A percentile compares a stretch with the other conserved stretches of the same genome.
These are phyloP conservation scores for Amaranthus cruentus DNA, from an alignment of 148 eudicot genomes.

Conservation along the genomic window DNA sequence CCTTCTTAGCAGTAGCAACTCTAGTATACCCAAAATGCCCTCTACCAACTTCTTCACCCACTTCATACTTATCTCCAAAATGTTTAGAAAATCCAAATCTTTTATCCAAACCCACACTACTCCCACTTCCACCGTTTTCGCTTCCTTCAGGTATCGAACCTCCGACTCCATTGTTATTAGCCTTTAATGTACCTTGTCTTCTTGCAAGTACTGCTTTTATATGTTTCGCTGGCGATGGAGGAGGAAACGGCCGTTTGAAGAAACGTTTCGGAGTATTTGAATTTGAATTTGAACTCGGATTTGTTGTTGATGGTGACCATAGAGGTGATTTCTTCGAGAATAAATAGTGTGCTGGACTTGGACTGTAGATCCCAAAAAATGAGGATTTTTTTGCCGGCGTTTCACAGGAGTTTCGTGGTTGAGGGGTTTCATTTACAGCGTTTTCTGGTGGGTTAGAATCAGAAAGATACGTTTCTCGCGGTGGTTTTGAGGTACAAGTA, in stretches of 20 bases:
- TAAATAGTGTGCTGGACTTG: constrained; percentile 71
- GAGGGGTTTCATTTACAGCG: background rate
- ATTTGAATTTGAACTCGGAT: constrained; percentile 33
- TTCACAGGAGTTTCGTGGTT: constrained; percentile 16
- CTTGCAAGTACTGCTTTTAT: constrained; percentile 55
- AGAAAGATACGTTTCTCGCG: constrained; percentile 22
- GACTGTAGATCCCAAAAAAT: constrained; percentile 63
- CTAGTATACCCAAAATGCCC: constrained; percentile 98
- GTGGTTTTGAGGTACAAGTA: constrained; percentile 54
- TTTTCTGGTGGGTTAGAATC: background rate
- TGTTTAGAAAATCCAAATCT: constrained; percentile 76
- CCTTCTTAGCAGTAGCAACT: constrained; percentile 65
- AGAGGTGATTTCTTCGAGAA: constrained; percentile 74
- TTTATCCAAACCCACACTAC: constrained; percentile 51
- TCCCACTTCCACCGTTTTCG: constrained; percentile 27
- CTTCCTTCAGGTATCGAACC: constrained; percentile 41
- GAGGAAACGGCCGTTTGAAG: constrained; percentile 63
- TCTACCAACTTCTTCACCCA: constrained; percentile 93
- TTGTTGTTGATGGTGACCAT: constrained; percentile 55
- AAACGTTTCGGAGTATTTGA: constrained; percentile 60
- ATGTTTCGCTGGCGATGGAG: constrained; percentile 94
- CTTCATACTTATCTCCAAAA: constrained; percentile 63
- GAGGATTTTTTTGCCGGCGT: constrained; percentile 52
- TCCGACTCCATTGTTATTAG: constrained; percentile 30
- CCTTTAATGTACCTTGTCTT: constrained; percentile 68